Evolutionary conservation across 768 basidiomycete species (phyloP).

Genomic region (Serendipita sp.): DNA sequence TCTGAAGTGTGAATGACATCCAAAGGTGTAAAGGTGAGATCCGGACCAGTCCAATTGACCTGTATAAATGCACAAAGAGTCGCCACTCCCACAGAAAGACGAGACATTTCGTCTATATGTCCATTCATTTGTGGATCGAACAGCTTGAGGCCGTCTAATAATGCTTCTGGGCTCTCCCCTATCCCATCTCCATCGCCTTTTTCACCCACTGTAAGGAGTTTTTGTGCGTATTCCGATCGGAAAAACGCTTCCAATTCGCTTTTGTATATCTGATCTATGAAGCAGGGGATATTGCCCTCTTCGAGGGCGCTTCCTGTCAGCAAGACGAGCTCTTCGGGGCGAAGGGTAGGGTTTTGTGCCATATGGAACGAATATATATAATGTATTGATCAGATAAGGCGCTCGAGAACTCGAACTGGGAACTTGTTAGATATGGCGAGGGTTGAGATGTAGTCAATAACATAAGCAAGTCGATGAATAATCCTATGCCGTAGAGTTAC

Average conservation of each 20-base stretch:
- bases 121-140: background rate
- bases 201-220: background rate
- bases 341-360: background rate
- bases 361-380: too few species aligned
- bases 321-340: background rate
- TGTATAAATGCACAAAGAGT: conserved; percentile 84
- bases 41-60: conserved; percentile 91
- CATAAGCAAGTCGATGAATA: too few species aligned
- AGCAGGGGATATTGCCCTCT: background rate
- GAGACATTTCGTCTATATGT: conserved; percentile 32
- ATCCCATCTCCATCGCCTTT: background rate
- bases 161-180: background rate
- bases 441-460: too few species aligned
- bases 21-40: conserved; percentile 39
- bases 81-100: conserved; percentile 54
- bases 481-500: too few species aligned
- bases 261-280: background rate
- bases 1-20: conserved; percentile 25
- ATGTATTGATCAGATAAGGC: too few species aligned
- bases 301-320: background rate
- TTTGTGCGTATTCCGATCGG: background rate
- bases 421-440: too few species aligned
- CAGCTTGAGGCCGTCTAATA: background rate
- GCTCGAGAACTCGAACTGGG: too few species aligned
- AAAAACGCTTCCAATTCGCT: background rate